Percentiles rank a stretch among this genome's conserved stretches.
Conservation (phyloP, 768 basidiomycete species). For the Lentinus brumalis region DNA sequence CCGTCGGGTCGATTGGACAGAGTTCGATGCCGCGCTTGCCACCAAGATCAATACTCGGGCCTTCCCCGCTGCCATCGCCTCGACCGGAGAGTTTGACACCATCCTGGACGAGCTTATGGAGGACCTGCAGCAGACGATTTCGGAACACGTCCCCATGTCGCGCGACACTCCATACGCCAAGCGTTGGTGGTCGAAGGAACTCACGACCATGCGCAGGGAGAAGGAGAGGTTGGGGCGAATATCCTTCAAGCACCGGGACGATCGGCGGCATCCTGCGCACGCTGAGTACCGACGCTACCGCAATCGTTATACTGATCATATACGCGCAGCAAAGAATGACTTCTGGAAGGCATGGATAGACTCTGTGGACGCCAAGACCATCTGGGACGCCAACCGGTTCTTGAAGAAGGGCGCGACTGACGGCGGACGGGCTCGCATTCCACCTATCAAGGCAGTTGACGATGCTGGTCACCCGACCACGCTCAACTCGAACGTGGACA, state of each 20-base stretch:
- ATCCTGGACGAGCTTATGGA: conserved; percentile 4
- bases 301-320: conserved; percentile 15
- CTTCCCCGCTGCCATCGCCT: not conserved
- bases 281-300: conserved; percentile 10
- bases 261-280: conserved; percentile 17
- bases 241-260: conserved; percentile 6
- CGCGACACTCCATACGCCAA: conserved; percentile 29
- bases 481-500: conserved; percentile 10
- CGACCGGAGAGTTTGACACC: conserved; percentile 14
- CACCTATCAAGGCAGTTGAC: conserved; percentile 9
- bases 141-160: conserved; percentile 20
- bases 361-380: not conserved
- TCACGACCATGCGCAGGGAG: conserved; percentile 22
- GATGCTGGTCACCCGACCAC: not conserved
- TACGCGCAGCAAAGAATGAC: conserved; percentile 23
- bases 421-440: conserved; percentile 21
- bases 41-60: not conserved
- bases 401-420: conserved; percentile 7
- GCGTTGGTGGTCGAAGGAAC: conserved; percentile 37
- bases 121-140: conserved; percentile 23
- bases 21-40: conserved; percentile 27
- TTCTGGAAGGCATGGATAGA: conserved; percentile 31
- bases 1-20: conserved; percentile 32
- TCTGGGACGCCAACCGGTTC: conserved; percentile 26
- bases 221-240: conserved; percentile 17